phyloP scores from a whole-genome alignment of 768 basidiomycete genomes.

The Mycena albidolilacea region DNA sequence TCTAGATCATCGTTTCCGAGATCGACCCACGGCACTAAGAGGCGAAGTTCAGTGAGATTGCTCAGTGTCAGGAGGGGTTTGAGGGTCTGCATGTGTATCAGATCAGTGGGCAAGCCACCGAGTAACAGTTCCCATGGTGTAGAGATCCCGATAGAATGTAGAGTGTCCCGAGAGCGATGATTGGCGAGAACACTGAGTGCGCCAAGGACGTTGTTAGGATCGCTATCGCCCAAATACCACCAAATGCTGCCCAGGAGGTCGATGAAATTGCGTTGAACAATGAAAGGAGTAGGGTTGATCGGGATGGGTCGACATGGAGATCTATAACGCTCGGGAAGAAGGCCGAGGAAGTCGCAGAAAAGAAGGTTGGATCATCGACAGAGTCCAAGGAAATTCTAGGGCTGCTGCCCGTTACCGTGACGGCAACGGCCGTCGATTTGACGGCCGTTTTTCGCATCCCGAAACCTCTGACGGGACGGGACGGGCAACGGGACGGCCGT shows the following conservation, averaged over 20 bases:
- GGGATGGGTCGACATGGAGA: neutral
- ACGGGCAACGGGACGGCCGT: too few species aligned
- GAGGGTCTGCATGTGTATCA: neutral
- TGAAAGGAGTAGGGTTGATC: neutral
- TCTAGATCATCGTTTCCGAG: constrained; percentile 7
- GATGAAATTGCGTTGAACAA: neutral
- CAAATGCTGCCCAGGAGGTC: neutral
- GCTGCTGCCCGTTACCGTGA: too few species aligned
- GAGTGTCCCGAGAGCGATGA: neutral
- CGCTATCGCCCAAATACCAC: neutral
- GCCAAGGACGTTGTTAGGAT: neutral
- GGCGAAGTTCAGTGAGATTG: neutral
- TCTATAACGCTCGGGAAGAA: neutral
- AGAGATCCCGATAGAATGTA: neutral
- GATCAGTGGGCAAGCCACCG: neutral
- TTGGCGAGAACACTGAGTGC: neutral
- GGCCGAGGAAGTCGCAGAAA: neutral
- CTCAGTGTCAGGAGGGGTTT: neutral
- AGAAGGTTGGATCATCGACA: neutral
- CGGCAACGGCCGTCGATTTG: too few species aligned
- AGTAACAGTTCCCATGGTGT: neutral
- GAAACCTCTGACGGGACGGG: too few species aligned
- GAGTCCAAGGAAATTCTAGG: neutral
- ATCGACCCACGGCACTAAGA: neutral
- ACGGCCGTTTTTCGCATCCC: too few species aligned